Percentiles rank a stretch among this genome's conserved stretches.
Evolutionary conservation across 2,329 filamentous ascomycete species (phyloP).

Genomic region (Stenocarpella maydis): DNA sequence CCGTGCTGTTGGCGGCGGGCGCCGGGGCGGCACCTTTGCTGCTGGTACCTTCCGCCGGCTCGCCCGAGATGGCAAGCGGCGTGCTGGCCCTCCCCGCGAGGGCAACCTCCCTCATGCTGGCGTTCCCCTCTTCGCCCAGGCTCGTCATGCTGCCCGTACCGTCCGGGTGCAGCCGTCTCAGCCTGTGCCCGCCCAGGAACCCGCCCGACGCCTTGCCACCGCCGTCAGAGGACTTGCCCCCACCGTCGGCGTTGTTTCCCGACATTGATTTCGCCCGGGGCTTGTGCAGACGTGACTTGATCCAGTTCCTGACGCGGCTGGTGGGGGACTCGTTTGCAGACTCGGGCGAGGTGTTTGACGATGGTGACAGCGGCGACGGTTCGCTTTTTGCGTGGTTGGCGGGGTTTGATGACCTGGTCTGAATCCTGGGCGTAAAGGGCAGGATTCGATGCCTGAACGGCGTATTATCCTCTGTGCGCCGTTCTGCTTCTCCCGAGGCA

Average conservation of each 20-base stretch:
- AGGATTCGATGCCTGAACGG: slow-evolving; percentile 26
- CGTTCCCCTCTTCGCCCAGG: slow-evolving; percentile 36
- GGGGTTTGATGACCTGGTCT: slow-evolving; percentile 33
- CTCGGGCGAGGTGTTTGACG: slow-evolving; percentile 29
- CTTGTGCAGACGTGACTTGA: slow-evolving; percentile 51
- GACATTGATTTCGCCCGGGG: slow-evolving; percentile 42
- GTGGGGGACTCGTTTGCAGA: slow-evolving; percentile 39
- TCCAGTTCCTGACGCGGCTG: slow-evolving; percentile 51
- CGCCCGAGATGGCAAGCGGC: slow-evolving; percentile 39
- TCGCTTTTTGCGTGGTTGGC: slow-evolving; percentile 24
- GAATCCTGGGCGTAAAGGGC: slow-evolving; percentile 34
- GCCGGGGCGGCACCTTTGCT: neutral
- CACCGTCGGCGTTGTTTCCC: slow-evolving; percentile 29
- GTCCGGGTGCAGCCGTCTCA: slow-evolving; percentile 38
- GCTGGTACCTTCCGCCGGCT: slow-evolving; percentile 33
- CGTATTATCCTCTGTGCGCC: slow-evolving; percentile 39
- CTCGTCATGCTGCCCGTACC: slow-evolving; percentile 46
- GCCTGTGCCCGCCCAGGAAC: slow-evolving; percentile 54
- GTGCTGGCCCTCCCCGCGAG: slow-evolving; percentile 39
- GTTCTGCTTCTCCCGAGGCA: neutral
- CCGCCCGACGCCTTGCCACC: slow-evolving; percentile 31
- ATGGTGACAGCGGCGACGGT: slow-evolving; percentile 31
- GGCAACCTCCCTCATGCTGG: slow-evolving; percentile 46
- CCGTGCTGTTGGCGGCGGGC: neutral
- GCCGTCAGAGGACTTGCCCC: slow-evolving; percentile 3